Conservation (phyloP, 805 yeast species). For the Saturnispora hagleri region DNA sequence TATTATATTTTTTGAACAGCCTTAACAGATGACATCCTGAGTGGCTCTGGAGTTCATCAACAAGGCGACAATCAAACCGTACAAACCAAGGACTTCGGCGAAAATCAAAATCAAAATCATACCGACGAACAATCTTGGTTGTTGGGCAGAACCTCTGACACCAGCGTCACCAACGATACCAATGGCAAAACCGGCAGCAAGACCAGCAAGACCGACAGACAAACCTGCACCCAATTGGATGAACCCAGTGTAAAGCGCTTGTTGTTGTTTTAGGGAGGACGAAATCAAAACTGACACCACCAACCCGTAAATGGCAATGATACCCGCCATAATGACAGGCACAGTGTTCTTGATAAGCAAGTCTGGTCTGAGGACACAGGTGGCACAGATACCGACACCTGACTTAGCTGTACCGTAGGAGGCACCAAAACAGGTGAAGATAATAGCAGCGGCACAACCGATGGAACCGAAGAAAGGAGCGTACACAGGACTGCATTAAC, state of each 20-base stretch:
- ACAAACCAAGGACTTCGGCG: constrained; percentile 95
- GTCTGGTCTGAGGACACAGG: constrained; percentile 96
- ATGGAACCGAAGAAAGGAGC: constrained; percentile 98
- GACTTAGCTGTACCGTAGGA: constrained; percentile 98
- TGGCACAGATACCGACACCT: constrained; percentile 99
- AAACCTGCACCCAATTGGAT: constrained; percentile 97
- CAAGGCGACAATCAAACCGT: constrained; percentile 97
- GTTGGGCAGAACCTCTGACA: constrained; percentile 97
- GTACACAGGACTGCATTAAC: constrained; percentile 51
- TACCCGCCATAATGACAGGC: constrained; percentile 99
- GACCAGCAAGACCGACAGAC: constrained; percentile 93
- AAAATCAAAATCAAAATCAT: constrained; percentile 97
- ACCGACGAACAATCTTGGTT: constrained; percentile 96
- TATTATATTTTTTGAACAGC: not conserved
- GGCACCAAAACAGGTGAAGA: constrained; percentile 98
- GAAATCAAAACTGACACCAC: constrained; percentile 94
- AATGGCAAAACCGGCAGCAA: constrained; percentile 98
- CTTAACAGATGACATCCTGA: constrained; percentile 77
- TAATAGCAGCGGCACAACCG: constrained; percentile 98
- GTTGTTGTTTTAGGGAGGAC: constrained; percentile 78
- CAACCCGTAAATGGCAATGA: constrained; percentile 95
- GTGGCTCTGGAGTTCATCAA: constrained; percentile 96
- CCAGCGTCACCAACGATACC: constrained; percentile 99
- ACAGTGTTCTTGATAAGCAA: constrained; percentile 86
- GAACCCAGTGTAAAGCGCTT: constrained; percentile 93